A percentile compares a stretch with the other conserved stretches of the same genome.
Conservation (phyloP, 345 rosid genomes). For the Eucalyptus albens region DNA sequence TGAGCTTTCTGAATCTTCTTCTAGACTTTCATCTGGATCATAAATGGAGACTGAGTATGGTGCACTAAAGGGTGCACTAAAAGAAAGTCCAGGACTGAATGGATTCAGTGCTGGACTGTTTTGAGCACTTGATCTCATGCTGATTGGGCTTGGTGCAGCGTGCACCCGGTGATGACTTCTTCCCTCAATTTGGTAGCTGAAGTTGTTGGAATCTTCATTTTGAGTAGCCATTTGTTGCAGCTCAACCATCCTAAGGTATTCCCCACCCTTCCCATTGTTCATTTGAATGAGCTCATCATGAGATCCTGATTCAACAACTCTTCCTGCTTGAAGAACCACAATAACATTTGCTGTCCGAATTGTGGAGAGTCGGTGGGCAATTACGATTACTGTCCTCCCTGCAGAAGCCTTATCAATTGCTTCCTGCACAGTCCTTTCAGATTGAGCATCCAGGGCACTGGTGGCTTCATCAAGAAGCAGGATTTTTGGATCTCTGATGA, state of each 20-base stretch:
- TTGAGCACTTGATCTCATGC: conserved; percentile 24
- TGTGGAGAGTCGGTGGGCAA: conserved; percentile 59
- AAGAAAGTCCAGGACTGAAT: conserved; percentile 46
- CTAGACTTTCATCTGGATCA: conserved; percentile 24
- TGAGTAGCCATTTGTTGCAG: conserved; percentile 22
- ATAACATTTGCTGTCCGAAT: conserved; percentile 32
- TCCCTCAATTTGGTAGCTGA: conserved; percentile 4
- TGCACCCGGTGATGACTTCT: background rate
- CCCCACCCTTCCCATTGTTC: conserved; percentile 19
- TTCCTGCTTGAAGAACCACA: conserved; percentile 44
- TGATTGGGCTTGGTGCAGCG: conserved; percentile 28
- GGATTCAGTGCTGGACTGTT: conserved; percentile 32
- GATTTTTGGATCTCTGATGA: conserved; percentile 52
- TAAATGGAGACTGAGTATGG: conserved; percentile 37
- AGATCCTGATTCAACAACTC: conserved; percentile 50
- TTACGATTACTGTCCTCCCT: conserved; percentile 50
- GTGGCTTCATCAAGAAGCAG: conserved; percentile 65
- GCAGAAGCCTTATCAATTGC: conserved; percentile 48
- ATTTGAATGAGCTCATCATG: conserved; percentile 32
- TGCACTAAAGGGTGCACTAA: conserved; percentile 43
- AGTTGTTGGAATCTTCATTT: conserved; percentile 3
- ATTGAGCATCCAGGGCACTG: conserved; percentile 58
- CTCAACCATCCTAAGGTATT: conserved; percentile 37
- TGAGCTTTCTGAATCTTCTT: conserved; percentile 1
- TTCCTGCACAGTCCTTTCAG: conserved; percentile 50